phyloP scores from a whole-genome alignment of 345 rosid genomes.

The Acer saccharum region DNA sequence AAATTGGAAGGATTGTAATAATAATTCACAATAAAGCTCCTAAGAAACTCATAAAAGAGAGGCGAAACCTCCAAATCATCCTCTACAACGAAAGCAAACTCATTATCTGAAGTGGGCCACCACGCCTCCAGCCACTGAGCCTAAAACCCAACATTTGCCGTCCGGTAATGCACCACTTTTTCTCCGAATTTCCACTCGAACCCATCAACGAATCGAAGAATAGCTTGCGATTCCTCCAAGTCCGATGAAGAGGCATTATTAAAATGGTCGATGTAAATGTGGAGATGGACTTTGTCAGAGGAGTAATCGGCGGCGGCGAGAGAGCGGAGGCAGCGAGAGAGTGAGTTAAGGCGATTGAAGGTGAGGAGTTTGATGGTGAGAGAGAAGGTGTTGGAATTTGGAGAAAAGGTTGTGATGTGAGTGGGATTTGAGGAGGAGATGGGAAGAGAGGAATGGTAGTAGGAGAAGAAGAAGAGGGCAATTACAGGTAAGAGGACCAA shows the following conservation, averaged over 20 bases:
- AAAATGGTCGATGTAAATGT: conserved; percentile 78
- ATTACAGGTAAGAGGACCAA: conserved; percentile 38
- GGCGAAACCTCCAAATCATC: conserved; percentile 96
- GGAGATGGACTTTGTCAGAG: conserved; percentile 69
- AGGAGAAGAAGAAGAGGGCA: conserved; percentile 38
- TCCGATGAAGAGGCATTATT: conserved; percentile 17
- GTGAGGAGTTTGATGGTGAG: conserved; percentile 82
- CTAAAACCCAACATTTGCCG: conserved; percentile 76
- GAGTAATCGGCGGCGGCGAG: conserved; percentile 78
- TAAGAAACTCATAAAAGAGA: conserved; percentile 58
- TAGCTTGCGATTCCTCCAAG: conserved; percentile 40
- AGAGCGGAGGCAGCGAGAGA: conserved; percentile 87
- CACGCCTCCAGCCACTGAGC: conserved; percentile 97
- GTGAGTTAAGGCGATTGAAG: conserved; percentile 76
- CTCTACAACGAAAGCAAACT: conserved; percentile 85
- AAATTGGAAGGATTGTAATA: conserved; percentile 58
- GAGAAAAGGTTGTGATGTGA: conserved; percentile 11
- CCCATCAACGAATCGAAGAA: conserved; percentile 62
- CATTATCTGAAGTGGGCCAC: conserved; percentile 93
- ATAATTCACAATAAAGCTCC: conserved; percentile 53
- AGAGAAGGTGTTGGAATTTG: conserved; percentile 41
- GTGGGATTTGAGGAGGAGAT: conserved; percentile 45
- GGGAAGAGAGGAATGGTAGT: conserved; percentile 41
- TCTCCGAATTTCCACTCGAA: conserved; percentile 80
- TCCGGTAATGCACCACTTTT: conserved; percentile 82